phyloP scores from a whole-genome alignment of 2,329 filamentous ascomycete genomes.

The Clarireedia homoeocarpa region DNA sequence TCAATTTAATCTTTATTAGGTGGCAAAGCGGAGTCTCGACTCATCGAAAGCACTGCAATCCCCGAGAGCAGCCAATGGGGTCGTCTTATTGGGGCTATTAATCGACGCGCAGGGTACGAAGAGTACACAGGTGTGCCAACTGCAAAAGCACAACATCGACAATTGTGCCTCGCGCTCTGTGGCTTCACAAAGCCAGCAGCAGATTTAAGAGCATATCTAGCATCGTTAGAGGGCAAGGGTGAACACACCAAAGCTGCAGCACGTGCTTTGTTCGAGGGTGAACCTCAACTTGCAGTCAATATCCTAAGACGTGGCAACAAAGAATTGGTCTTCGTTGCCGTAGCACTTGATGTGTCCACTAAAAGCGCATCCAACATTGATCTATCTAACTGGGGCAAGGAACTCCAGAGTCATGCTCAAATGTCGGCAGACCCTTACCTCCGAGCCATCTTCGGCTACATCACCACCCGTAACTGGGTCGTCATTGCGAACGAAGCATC shows the following conservation, averaged over 20 bases:
- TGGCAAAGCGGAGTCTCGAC: conserved; percentile 38
- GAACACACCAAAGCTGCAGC: conserved; percentile 70
- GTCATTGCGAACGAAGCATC: conserved; percentile 65
- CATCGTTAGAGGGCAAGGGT: conserved; percentile 37
- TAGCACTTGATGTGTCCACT: conserved; percentile 57
- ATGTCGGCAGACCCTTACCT: conserved; percentile 69
- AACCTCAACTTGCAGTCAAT: conserved; percentile 59
- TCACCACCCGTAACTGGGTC: conserved; percentile 69
- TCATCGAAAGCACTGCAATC: conserved; percentile 37
- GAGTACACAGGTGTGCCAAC: conserved; percentile 57
- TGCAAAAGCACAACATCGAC: conserved; percentile 59
- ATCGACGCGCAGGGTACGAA: conserved; percentile 53
- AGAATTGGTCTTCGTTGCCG: conserved; percentile 60
- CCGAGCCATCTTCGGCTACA: conserved; percentile 69
- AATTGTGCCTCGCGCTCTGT: conserved; percentile 68
- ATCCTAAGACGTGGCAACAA: conserved; percentile 62
- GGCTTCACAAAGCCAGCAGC: conserved; percentile 56
- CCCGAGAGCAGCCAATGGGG: conserved; percentile 48
- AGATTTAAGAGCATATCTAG: conserved; percentile 37
- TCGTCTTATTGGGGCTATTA: conserved; percentile 54
- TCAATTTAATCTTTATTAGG: conserved; percentile 32
- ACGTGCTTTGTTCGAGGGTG: conserved; percentile 65
- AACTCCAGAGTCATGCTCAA: conserved; percentile 23
- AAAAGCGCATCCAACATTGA: conserved; percentile 37
- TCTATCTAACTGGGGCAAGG: conserved; percentile 25